Base-by-base conservation (phyloP, 805 yeast species). In the Candida yuanshanica region DNA sequence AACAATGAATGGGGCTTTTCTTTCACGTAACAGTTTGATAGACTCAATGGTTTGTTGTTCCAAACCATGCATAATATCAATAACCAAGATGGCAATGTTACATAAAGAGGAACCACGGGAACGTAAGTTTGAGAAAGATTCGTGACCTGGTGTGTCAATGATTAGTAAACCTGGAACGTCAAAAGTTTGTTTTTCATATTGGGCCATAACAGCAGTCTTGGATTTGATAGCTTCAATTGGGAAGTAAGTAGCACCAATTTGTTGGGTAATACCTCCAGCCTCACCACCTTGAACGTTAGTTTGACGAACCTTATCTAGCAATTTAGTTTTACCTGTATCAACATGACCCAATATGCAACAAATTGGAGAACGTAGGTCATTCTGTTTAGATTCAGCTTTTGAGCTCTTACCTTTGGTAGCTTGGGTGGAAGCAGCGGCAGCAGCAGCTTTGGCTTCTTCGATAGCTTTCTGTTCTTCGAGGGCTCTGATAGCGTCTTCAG, bases 231-330 rank as follows among this genome's bases (percentile, higher is more conserved):
- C 89, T 23, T 84, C 95, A 52, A 93, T 89, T 47, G 99, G 99
- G 87, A 93, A 93, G 65, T 93, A 93, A 18, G 99, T 93, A 42
- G 99, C 99, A 79, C 99, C 99, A 62, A 93, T 93, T 70, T 93
- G 99, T 76, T 93, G 99, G 50, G 99, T 93, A 64, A 93, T 93
- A 73, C 99, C 99, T 73, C 99, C 99, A 42, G 99, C 99, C 72
- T 93, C 99, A 61, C 99, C 99, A 64, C 97, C 99, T 72, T 93
- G 99, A 47, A 93, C 99, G 60, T 93, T 93, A 33, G 98, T 93
- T 72, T 91, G 97, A 72, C 99, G 91, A 54, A 93, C 82, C 68
- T 93, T 93, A 63, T 93, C 99, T 63, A 93, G 75, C 51, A 93
- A 77, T 64, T 93, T 93, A 52, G 99, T 93, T 69, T 93, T 93